These are phyloP conservation scores for Suillus plorans DNA, from an alignment of 768 basidiomycete genomes.

Conservation along the genomic window DNA sequence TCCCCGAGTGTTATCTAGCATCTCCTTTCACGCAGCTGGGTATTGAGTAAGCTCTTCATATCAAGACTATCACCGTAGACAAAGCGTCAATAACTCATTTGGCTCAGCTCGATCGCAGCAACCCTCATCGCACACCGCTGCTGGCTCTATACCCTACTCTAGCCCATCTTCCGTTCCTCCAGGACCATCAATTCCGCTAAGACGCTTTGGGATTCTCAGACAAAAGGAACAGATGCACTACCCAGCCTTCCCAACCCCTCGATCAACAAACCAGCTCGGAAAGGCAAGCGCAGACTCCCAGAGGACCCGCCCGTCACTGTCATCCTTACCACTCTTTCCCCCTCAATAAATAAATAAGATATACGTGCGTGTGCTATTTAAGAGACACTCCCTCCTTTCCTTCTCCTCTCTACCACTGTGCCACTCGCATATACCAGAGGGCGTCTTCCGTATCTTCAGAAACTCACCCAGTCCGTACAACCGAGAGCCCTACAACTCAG, in stretches of 20 bases:
- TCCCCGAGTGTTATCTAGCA: neutral
- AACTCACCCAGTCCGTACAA: neutral
- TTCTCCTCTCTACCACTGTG: neutral
- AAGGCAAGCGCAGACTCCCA: neutral
- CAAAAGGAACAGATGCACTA: neutral
- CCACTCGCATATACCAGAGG: neutral
- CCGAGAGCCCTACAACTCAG: neutral
- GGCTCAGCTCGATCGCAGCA: neutral
- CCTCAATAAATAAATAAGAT: neutral
- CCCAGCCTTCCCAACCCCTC: neutral
- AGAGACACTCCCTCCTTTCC: neutral
- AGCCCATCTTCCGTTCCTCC: neutral
- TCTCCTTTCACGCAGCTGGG: neutral
- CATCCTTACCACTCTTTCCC: neutral
- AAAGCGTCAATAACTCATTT: neutral
- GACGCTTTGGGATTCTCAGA: neutral
- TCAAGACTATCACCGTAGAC: neutral
- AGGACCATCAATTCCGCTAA: neutral
- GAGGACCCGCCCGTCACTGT: neutral
- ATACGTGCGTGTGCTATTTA: neutral
- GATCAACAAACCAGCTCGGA: neutral
- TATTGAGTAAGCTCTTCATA: neutral
- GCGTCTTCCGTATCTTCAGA: neutral
- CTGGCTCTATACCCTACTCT: neutral
- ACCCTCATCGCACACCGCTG: neutral